Evolutionary conservation across 2,329 filamentous ascomycete genomes (phyloP).

Genomic region (Endoconidiophora laricicola): DNA sequence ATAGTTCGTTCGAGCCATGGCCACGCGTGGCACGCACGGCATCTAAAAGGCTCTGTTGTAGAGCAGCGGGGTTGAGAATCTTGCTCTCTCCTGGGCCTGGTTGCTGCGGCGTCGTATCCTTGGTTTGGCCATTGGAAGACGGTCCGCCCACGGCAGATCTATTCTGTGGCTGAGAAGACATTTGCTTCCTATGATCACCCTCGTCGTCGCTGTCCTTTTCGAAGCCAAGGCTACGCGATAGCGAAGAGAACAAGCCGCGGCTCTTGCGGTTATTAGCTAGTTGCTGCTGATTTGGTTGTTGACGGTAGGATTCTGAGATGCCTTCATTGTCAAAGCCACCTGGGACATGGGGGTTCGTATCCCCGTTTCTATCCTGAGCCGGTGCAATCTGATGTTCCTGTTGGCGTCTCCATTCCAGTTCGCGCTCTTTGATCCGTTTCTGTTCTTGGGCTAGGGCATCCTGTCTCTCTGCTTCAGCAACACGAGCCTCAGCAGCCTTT

Average conservation of each 20-base stretch:
- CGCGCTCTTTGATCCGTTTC: conserved; percentile 42
- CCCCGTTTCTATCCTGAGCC: conserved; percentile 15
- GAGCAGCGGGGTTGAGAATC: conserved; percentile 41
- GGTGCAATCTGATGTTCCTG: conserved; percentile 17
- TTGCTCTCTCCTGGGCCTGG: conserved; percentile 24
- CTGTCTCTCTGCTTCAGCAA: conserved; percentile 69
- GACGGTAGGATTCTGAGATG: not conserved
- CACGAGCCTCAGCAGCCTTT: conserved; percentile 71
- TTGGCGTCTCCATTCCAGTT: conserved; percentile 29
- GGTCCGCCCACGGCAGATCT: conserved; percentile 1
- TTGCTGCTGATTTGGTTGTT: not conserved
- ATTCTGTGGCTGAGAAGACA: not conserved
- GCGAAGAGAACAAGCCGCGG: conserved; percentile 48
- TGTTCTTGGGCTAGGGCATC: conserved; percentile 59
- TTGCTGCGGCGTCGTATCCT: too few species aligned
- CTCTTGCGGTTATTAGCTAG: conserved; percentile 22
- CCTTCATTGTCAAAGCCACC: conserved; percentile 10
- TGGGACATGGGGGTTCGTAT: conserved; percentile 19
- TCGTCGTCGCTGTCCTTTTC: conserved; percentile 31
- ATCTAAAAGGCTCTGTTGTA: conserved; percentile 56
- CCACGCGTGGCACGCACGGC: conserved; percentile 66
- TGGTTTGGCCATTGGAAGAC: not conserved
- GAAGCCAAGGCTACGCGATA: conserved; percentile 52
- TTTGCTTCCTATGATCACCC: conserved; percentile 18
- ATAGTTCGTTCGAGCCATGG: conserved; percentile 58